Evolutionary conservation across 371 early-diverging fungal genomes (phyloP).

Genomic region (Mucor plumbeus): DNA sequence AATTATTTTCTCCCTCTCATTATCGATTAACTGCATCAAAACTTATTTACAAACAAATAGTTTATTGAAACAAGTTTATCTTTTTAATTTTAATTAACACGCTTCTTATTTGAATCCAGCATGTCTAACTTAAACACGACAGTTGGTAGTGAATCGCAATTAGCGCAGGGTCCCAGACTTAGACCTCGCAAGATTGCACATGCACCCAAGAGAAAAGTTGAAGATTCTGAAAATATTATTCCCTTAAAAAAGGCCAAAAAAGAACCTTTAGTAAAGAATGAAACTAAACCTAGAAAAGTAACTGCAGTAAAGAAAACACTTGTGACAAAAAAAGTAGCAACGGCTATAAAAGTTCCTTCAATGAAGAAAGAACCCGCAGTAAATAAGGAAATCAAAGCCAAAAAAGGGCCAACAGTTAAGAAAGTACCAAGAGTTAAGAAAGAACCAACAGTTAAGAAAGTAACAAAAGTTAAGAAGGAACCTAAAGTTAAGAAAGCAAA

Average conservation of each 20-base stretch:
- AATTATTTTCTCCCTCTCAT: too few species aligned
- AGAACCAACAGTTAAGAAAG: background rate
- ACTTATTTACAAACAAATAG: background rate
- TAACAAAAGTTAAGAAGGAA: constrained; percentile 6
- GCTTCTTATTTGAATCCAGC: background rate
- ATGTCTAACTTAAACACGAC: background rate
- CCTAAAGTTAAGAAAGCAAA: constrained; percentile 14
- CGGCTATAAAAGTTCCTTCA: background rate
- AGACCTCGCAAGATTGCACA: constrained; percentile 1
- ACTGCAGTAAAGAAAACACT: too few species aligned
- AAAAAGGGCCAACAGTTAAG: background rate
- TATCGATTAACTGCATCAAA: too few species aligned
- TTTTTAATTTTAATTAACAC: too few species aligned
- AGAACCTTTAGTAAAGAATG: background rate
- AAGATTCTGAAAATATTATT: background rate
- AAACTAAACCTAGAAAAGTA: too few species aligned
- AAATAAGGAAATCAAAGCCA: background rate
- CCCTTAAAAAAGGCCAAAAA: background rate
- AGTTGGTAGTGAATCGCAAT: background rate
- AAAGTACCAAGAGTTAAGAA: background rate
- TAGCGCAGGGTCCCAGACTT: background rate
- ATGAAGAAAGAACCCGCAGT: background rate
- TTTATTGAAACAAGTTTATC: background rate
- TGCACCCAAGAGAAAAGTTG: background rate
- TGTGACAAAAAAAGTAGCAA: too few species aligned